These are phyloP conservation scores for Fomitopsis schrenkii DNA, from an alignment of 1,284 basidiomycete genomes.

Conservation along the genomic window DNA sequence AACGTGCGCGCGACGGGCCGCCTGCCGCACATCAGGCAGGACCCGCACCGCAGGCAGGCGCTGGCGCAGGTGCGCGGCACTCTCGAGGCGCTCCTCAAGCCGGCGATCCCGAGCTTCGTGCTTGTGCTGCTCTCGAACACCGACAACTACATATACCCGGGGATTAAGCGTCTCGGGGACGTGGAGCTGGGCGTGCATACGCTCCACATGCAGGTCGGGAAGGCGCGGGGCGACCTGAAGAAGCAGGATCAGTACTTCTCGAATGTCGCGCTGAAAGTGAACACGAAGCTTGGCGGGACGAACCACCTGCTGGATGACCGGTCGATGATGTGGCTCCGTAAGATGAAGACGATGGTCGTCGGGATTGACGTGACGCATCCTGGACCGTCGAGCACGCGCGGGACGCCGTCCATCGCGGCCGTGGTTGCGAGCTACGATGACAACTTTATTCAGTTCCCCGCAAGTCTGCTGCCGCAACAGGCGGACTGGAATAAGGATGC, in stretches of 20 bases:
- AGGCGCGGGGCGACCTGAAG: constrained; percentile 47
- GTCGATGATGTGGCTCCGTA: constrained; percentile 60
- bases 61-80: constrained; percentile 36
- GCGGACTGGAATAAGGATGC: constrained; percentile 35
- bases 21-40: constrained; percentile 27
- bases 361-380: constrained; percentile 81
- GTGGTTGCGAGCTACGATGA: constrained; percentile 71
- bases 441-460: constrained; percentile 68
- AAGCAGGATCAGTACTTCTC: constrained; percentile 75
- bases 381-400: constrained; percentile 46
- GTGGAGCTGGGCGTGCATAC: constrained; percentile 67
- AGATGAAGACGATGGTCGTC: constrained; percentile 71
- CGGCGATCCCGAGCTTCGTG: constrained; percentile 48
- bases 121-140: constrained; percentile 58
- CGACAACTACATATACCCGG: constrained; percentile 72
- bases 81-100: constrained; percentile 29
- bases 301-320: constrained; percentile 61
- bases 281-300: constrained; percentile 74
- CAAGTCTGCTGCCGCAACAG: constrained; percentile 58
- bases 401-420: constrained; percentile 73
- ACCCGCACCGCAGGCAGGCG: constrained; percentile 39
- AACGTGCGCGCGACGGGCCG: constrained; percentile 31
- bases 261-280: constrained; percentile 62
- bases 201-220: constrained; percentile 56
- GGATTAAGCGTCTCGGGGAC: constrained; percentile 72